These are phyloP conservation scores for Silene vulgaris DNA, from an alignment of 179 eudicot genomes.

Conservation along the genomic window DNA sequence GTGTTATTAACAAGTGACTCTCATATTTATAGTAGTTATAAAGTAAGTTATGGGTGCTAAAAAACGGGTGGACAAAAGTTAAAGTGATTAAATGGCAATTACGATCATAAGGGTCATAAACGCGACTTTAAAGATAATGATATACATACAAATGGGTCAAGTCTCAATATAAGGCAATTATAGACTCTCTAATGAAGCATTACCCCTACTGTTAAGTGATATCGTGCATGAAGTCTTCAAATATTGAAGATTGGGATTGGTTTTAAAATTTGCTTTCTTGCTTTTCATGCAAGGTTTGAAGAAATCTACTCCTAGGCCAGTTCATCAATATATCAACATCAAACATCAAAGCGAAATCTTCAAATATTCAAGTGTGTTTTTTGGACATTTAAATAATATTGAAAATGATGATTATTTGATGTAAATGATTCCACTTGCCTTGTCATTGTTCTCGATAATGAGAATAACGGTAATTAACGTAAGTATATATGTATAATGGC, in stretches of 20 bases:
- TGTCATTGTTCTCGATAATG: not conserved
- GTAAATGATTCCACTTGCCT: not conserved
- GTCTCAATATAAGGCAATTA: not conserved
- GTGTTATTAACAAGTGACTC: not conserved
- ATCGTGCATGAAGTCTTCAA: not conserved
- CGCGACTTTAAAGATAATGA: too few species aligned
- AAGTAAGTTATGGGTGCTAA: not conserved
- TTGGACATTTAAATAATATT: not conserved
- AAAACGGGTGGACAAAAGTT: not conserved
- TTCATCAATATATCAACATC: conserved; percentile 3
- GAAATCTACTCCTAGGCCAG: not conserved
- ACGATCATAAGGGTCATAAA: not conserved
- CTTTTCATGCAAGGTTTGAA: not conserved
- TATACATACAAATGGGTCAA: not conserved
- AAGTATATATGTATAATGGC: not conserved
- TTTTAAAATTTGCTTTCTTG: not conserved
- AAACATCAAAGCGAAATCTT: not conserved
- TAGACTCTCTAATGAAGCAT: not conserved
- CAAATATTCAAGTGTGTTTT: conserved; percentile 2
- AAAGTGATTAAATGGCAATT: not conserved
- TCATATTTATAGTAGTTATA: not conserved
- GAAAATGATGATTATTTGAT: not conserved
- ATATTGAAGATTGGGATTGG: not conserved
- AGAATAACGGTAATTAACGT: not conserved
- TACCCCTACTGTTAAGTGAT: not conserved